Base-by-base conservation (phyloP, 108 stramenopile species). In the Poteriospumella lacustris region DNA sequence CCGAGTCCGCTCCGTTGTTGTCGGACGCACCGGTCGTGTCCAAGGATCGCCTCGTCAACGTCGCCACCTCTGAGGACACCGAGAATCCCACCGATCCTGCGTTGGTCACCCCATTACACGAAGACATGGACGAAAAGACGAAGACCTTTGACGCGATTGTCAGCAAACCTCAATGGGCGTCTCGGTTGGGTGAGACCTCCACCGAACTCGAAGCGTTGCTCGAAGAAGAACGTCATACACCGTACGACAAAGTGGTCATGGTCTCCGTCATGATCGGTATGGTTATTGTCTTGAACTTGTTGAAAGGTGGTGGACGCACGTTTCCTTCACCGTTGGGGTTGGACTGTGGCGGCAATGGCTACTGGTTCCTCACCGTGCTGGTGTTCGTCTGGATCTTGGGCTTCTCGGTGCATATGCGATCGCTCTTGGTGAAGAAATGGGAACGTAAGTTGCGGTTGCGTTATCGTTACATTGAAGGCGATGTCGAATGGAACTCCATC, bases 381-480 rank as follows among this genome's bases (percentile, higher is more conserved):
- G 87, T 97, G 47, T 68, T 96, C 40, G 78, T 82, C 3, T 91
- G 89, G 90, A 90, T 95, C 29, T 52, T 92, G 15, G 56, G 78
- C n/a, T 81, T 93, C 26, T 85, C 89, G 24, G 38, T 84, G 73
- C 60, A 83, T 34, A 88, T 87, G 1, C 80, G 94, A 39, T 86
- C 85, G 1, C 91, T 92, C 80, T 85, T 98, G 0, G 79, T 94
- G 3, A 78, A 90, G 77, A 84, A 90, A 43, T 91, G 92, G 79
- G 79, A 90, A 24, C 82, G 88, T 19, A 96, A 96, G 62, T 85
- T 90, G 31, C 76, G 58, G 1, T 39, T 80, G 0, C 43, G 68
- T 38, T 96, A 92, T 69, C 89, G 90, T 0, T 98, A 94, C 80
- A 90, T 90, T 0, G 91, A 92, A 26, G 97, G 97, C 38, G 97